Conservation (phyloP, 768 basidiomycete genomes). For the Porphyrellus cyaneotinctus region DNA sequence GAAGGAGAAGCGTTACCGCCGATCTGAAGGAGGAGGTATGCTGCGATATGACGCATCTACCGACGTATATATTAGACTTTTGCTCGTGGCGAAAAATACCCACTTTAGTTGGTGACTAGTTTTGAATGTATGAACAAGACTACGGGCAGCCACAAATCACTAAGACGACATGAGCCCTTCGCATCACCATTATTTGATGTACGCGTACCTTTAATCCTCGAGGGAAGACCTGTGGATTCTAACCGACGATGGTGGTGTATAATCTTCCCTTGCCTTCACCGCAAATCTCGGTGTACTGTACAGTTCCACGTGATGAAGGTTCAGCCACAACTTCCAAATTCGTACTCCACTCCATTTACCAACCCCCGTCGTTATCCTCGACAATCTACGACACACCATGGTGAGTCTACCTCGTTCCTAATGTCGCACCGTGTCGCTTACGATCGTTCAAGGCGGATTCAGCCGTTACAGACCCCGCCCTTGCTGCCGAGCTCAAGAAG, state of each 20-base stretch:
- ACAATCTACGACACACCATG: constrained; percentile 33
- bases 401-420: constrained; percentile 12
- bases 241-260: constrained; percentile 53
- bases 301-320: constrained; percentile 49
- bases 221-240: constrained; percentile 95
- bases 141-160: constrained; percentile 93
- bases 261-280: constrained; percentile 4
- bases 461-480: constrained; percentile 81
- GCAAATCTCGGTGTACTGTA: constrained; percentile 44
- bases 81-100: constrained; percentile 12
- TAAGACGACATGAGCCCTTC: constrained; percentile 28
- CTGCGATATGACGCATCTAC: constrained; percentile 90
- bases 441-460: constrained; percentile 61
- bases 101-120: constrained; percentile 42
- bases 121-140: constrained; percentile 31
- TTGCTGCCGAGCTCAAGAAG: constrained; percentile 98
- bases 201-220: constrained; percentile 71
- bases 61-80: neutral
- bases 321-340: constrained; percentile 42
- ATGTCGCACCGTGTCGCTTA: neutral
- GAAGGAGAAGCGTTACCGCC: constrained; percentile 90
- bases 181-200: neutral
- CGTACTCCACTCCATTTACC: constrained; percentile 21
- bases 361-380: constrained; percentile 19
- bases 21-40: constrained; percentile 93